Percentiles rank a stretch among this genome's conserved stretches.
Conservation (phyloP, 169 alveolate species). For the Plasmodium knowlesi region DNA sequence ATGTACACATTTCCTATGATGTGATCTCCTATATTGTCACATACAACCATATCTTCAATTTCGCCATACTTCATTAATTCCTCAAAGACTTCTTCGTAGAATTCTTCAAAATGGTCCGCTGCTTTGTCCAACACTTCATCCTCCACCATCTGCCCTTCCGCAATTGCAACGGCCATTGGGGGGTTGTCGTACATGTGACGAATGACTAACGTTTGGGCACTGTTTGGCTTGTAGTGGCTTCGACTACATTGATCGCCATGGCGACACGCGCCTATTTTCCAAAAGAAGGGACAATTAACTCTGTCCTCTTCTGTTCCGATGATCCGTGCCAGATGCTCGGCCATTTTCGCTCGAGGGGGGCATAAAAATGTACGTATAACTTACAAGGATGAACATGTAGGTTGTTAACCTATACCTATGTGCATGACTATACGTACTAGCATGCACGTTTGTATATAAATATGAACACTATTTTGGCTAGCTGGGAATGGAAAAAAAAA, state of each 20-base stretch:
- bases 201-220: slow-evolving; percentile 96
- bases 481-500: too few species aligned
- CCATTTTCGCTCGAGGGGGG: slow-evolving; percentile 88
- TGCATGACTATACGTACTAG: neutral
- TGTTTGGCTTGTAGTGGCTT: slow-evolving; percentile 97
- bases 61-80: slow-evolving; percentile 98
- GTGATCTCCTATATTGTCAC: slow-evolving; percentile 99
- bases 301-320: slow-evolving; percentile 99
- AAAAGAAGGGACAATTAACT: slow-evolving; percentile 99
- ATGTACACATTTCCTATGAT: slow-evolving; percentile 98
- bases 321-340: slow-evolving; percentile 98
- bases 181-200: slow-evolving; percentile 98
- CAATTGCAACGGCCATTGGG: slow-evolving; percentile 98
- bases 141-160: slow-evolving; percentile 95
- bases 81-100: slow-evolving; percentile 97
- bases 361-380: neutral
- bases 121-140: slow-evolving; percentile 98
- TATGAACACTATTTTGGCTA: slow-evolving; percentile 14
- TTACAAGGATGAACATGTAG: neutral
- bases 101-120: slow-evolving; percentile 97
- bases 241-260: slow-evolving; percentile 99
- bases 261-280: slow-evolving; percentile 99
- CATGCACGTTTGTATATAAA: neutral
- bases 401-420: neutral
- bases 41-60: slow-evolving; percentile 97